Conservation (phyloP, 495 filamentous ascomycete genomes). For the Aspergillus conjunctus region DNA sequence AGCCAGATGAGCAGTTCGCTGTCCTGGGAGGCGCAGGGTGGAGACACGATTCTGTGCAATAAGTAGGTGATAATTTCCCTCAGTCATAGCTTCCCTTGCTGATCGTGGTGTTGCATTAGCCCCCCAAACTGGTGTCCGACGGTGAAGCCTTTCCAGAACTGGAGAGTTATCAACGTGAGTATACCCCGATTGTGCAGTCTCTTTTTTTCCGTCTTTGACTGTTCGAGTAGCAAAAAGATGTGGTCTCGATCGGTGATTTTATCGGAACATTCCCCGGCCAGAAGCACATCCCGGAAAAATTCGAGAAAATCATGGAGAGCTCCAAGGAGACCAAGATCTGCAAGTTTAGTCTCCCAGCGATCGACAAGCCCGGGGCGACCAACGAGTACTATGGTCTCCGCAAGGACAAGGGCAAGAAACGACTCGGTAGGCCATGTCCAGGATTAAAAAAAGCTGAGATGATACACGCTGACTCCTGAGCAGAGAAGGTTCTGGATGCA, state of each 20-base stretch:
- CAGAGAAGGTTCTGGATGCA: background rate
- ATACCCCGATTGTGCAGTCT: background rate
- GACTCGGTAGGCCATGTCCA: background rate
- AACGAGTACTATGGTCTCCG: background rate
- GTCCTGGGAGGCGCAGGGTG: background rate
- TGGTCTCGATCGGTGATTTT: background rate
- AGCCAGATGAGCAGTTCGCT: no score
- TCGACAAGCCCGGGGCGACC: background rate
- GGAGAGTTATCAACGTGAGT: background rate
- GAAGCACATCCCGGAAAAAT: background rate
- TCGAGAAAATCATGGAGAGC: background rate
- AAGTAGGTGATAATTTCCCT: background rate
- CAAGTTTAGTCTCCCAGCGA: background rate
- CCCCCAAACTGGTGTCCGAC: background rate
- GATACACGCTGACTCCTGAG: background rate
- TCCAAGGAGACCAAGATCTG: background rate
- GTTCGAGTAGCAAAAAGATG: background rate
- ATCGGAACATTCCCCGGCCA: background rate
- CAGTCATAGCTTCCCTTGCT: background rate
- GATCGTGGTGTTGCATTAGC: background rate
- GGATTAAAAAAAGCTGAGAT: background rate
- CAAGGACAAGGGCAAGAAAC: background rate
- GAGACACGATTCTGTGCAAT: background rate
- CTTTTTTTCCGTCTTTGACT: background rate
- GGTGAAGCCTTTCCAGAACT: background rate